These are phyloP conservation scores for Trifolium fragiferum DNA, from an alignment of 306 rosid species.

Conservation along the genomic window DNA sequence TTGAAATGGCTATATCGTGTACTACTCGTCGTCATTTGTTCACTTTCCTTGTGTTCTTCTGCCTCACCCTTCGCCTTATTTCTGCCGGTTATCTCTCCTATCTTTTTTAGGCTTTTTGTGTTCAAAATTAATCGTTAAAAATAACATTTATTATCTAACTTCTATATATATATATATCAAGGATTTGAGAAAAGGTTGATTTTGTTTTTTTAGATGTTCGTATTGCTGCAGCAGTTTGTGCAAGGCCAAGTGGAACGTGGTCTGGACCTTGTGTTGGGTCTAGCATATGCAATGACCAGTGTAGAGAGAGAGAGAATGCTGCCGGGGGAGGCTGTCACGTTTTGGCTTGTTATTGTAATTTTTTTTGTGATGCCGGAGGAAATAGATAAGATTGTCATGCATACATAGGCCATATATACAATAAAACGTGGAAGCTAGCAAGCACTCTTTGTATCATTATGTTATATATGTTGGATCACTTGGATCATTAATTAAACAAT, in stretches of 20 bases:
- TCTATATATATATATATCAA: not conserved
- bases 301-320: constrained; percentile 14
- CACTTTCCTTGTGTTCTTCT: constrained; percentile 1
- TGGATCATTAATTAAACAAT: no score
- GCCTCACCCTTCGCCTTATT: not conserved
- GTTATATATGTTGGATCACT: no score
- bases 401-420: no score
- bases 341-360: constrained; percentile 32
- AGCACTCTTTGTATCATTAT: no score
- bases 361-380: not conserved
- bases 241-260: constrained; percentile 34
- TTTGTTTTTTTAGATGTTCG: not conserved
- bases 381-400: not conserved
- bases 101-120: not conserved
- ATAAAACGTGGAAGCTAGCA: no score
- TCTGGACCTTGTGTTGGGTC: constrained; percentile 27
- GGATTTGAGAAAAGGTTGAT: no score
- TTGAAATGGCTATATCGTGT: not conserved
- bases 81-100: not conserved
- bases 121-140: no score
- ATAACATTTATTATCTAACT: not conserved
- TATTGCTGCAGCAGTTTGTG: constrained; percentile 13
- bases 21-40: not conserved
- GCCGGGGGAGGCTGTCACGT: not conserved
- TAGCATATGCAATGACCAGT: constrained; percentile 1